Evolutionary conservation across 1,284 basidiomycete genomes (phyloP), one percentile per base, ranked within the genome.

Genomic region (Apiotrichum sp.): DNA sequence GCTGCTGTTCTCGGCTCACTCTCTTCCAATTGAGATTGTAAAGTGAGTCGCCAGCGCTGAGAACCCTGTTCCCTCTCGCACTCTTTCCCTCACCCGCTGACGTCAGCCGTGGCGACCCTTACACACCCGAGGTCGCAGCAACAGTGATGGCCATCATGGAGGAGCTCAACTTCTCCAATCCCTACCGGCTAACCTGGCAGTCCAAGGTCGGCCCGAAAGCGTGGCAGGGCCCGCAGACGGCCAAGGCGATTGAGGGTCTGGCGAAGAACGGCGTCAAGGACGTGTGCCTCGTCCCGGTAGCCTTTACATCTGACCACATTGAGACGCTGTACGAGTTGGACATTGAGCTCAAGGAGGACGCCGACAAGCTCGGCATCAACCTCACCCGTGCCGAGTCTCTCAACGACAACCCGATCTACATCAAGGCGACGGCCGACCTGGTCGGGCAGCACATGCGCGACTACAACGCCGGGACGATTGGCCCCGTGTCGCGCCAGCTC

Each of bases 261-360:
- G 90, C 90, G 41, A 86, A 90, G 62, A 80, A 89, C 46, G 93
- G 92, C 16, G 83, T 84, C 73, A 97, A 95, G 77, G 85, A 83
- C 63, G 85, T 86, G n/a, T 82, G 97, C 51, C 80, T 96, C 36
- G 85, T 99, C 2, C 96, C 96, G 1, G 93, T 99, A 61, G 95
- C 96, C 16, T 99, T 99, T 78, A 99, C 96, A 16, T 92, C 87
- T 72, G 96, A 99, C 78, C 96, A 98, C 76, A 98, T 99, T 70
- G 96, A 99, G 79, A 99, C 96, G 31, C 80, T 99, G 47, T 98
- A 88, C 73, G 96, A 98, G 78, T 82, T 98, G 48, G 96, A 99
- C 76, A 77, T 93, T 54, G 96, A 99, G 75, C 93, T 98, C 67
- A 83, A 82, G 59, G 87, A 87, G 77, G 95, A 98, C 76, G 95